Evolutionary conservation across 331 rosid species (phyloP), one percentile per base, ranked within the genome.

Genomic region (Malus hybrid): DNA sequence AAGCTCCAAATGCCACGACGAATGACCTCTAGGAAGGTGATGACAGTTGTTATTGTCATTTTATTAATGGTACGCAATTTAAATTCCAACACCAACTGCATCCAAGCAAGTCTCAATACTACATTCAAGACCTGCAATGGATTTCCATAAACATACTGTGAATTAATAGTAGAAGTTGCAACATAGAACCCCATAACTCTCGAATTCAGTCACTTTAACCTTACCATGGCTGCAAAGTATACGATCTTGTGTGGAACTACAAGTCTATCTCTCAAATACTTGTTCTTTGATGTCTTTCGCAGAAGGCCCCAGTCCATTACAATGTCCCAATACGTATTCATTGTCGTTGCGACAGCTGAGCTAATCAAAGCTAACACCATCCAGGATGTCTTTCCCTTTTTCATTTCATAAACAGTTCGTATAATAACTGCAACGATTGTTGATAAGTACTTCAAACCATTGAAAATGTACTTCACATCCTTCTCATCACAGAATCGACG

Each of bases 1-100:
- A 90, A 90, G 84, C 81, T 88, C 93, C 96, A 90, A 68, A 90
- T 88, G 77, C 91, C 91, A 9, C 88, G 92, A 14, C 89, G 92
- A 74, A 91, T 71, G 77, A 91, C 79, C 81, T 91, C 88, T 29
- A 90, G 81, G 81, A 88, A 85, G 18, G 87, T 53, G 36, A 80
- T 73, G 5, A 73, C 8, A 5, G 92, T 87, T 20, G 73, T 78
- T 13, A 85, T 70, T n/a, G 86, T 80, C 81, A 86, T 77, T 76
- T 80, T 87, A 56, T 74, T 87, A 68, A 81, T 62, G 10, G 90
- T 28, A 5, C 33, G 72, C 85, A 88, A 75, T 61, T 81, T 74
- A 53, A 88, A 71, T 82, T 85, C 89, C 63, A 87, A 81, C 76
- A 87, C 90, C 42, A 36, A 36, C 42, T 36, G 42, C 42, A 36